These are phyloP conservation scores for Suillus tomentosus DNA, from an alignment of 768 basidiomycete genomes.

Conservation along the genomic window DNA sequence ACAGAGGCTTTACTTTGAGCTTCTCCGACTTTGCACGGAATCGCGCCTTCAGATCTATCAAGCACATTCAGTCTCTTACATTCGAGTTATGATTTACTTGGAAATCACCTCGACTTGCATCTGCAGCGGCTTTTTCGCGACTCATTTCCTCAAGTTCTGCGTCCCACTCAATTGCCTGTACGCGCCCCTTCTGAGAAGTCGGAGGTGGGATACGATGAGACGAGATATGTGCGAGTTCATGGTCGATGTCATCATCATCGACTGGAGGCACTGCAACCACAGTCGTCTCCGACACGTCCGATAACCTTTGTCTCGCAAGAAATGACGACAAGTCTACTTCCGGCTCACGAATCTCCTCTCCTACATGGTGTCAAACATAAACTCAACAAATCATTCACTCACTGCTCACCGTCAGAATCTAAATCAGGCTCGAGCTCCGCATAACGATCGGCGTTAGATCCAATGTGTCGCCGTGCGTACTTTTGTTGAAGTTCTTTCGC, in stretches of 20 bases:
- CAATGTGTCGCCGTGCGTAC: conserved; percentile 61
- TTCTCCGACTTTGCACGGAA: conserved; percentile 59
- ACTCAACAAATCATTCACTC: not conserved
- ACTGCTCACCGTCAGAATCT: conserved; percentile 63
- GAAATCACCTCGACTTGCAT: conserved; percentile 60
- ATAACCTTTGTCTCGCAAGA: conserved; percentile 58
- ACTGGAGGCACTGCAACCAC: conserved; percentile 31
- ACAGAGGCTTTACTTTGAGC: conserved; percentile 40
- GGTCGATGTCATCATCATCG: conserved; percentile 61
- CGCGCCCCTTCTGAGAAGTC: conserved; percentile 56
- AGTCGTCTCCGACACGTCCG: conserved; percentile 28
- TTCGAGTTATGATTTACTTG: not conserved
- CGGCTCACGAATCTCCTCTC: conserved; percentile 67
- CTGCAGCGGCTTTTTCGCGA: conserved; percentile 71
- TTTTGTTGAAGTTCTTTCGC: conserved; percentile 49
- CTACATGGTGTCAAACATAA: conserved; percentile 32
- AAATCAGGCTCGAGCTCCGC: conserved; percentile 68
- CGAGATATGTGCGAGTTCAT: conserved; percentile 54
- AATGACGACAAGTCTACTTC: conserved; percentile 74
- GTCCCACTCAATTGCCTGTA: conserved; percentile 64
- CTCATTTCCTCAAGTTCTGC: conserved; percentile 62
- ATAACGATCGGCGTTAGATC: conserved; percentile 75
- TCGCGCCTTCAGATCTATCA: conserved; percentile 57
- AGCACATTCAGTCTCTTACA: not conserved
- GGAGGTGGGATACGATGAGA: conserved; percentile 26